These are phyloP conservation scores for Macaranga tanarius DNA, from an alignment of 441 rosid genomes.

Conservation along the genomic window DNA sequence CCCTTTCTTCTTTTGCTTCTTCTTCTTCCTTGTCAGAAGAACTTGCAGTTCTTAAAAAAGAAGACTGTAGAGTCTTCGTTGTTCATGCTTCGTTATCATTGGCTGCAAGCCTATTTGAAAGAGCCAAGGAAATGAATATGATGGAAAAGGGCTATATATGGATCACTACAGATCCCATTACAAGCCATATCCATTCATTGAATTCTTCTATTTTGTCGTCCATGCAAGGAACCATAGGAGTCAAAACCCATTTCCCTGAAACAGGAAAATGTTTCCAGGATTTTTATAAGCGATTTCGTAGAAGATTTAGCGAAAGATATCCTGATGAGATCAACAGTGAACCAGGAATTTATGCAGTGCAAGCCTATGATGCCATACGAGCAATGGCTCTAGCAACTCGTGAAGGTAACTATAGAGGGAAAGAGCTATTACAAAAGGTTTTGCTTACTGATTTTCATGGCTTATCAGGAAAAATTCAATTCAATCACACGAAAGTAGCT, in stretches of 20 bases:
- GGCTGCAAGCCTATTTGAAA: slow-evolving; percentile 17
- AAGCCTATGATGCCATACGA: slow-evolving; percentile 32
- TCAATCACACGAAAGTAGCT: slow-evolving; percentile 17
- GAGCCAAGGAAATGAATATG: slow-evolving; percentile 30
- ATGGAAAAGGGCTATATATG: slow-evolving; percentile 34
- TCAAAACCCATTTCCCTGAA: slow-evolving; percentile 20
- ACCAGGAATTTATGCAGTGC: slow-evolving; percentile 31
- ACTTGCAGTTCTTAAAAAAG: slow-evolving; percentile 18
- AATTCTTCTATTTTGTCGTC: slow-evolving; percentile 20
- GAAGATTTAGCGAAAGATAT: slow-evolving; percentile 10
- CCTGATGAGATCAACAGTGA: slow-evolving; percentile 20
- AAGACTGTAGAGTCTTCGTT: slow-evolving; percentile 31
- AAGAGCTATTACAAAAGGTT: slow-evolving; percentile 13
- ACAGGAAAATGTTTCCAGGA: not conserved
- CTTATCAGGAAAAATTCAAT: slow-evolving; percentile 22
- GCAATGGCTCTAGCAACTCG: slow-evolving; percentile 21
- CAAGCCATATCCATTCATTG: slow-evolving; percentile 25
- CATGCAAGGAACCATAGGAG: slow-evolving; percentile 36
- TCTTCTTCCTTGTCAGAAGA: slow-evolving; percentile 14
- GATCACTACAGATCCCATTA: slow-evolving; percentile 32
- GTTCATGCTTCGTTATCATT: slow-evolving; percentile 28
- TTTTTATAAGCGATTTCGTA: slow-evolving; percentile 22
- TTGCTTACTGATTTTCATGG: slow-evolving; percentile 14
- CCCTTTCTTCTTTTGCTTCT: slow-evolving; percentile 20
- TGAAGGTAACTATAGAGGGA: not conserved